phyloP scores from a whole-genome alignment of 2,329 filamentous ascomycete genomes.

The Ophiostoma ips region DNA sequence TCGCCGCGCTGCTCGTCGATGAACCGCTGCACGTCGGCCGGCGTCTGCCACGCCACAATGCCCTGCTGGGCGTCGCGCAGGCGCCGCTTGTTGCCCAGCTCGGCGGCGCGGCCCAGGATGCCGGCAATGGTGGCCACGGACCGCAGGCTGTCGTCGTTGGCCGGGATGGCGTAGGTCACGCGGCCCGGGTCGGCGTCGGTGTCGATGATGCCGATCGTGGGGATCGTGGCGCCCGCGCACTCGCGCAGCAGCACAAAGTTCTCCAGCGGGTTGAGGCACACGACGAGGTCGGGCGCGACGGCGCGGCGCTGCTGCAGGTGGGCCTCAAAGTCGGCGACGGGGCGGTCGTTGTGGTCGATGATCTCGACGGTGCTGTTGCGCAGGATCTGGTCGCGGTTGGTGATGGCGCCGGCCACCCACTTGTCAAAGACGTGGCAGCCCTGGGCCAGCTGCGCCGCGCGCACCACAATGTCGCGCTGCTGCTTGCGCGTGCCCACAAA shows the following conservation, averaged over 20 bases:
- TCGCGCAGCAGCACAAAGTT: slow-evolving; percentile 86
- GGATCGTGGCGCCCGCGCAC: slow-evolving; percentile 75
- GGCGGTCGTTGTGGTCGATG: slow-evolving; percentile 59
- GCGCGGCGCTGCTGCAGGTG: slow-evolving; percentile 50
- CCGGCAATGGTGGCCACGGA: slow-evolving; percentile 71
- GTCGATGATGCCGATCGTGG: slow-evolving; percentile 89
- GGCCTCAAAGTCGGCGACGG: slow-evolving; percentile 44
- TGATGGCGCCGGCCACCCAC: slow-evolving; percentile 85
- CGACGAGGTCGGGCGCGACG: slow-evolving; percentile 75
- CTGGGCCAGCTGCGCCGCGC: slow-evolving; percentile 61
- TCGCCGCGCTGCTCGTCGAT: slow-evolving; percentile 1
- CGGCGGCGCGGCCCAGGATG: slow-evolving; percentile 70
- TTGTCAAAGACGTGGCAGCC: slow-evolving; percentile 84
- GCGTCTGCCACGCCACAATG: slow-evolving; percentile 44
- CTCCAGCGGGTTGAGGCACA: slow-evolving; percentile 85
- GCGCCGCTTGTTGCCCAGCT: slow-evolving; percentile 59
- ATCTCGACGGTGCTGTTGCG: slow-evolving; percentile 54
- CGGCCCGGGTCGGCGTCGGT: slow-evolving; percentile 84
- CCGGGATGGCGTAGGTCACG: slow-evolving; percentile 93
- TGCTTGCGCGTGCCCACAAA: slow-evolving; percentile 81
- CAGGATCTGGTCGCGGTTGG: slow-evolving; percentile 86
- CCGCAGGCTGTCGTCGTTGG: slow-evolving; percentile 90
- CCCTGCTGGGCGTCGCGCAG: slow-evolving; percentile 48
- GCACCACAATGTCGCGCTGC: slow-evolving; percentile 68
- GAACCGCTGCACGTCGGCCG: slow-evolving; percentile 1